phyloP scores from a whole-genome alignment of 2,329 filamentous ascomycete species.

The Claviceps digitariae region DNA sequence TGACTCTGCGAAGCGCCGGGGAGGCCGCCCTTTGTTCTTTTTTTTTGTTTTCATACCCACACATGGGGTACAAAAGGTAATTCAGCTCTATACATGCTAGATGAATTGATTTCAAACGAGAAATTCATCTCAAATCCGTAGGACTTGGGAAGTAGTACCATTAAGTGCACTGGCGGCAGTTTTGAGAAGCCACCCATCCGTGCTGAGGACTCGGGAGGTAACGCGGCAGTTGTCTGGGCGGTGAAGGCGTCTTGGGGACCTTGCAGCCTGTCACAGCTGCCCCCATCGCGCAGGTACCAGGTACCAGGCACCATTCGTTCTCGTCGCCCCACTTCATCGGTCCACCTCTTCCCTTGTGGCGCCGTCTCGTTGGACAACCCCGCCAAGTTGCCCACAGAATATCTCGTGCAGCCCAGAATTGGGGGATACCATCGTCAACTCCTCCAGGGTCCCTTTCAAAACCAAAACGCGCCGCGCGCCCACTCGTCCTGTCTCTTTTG shows the following conservation, averaged over 20 bases:
- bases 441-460: conserved; percentile 13
- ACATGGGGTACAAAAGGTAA: too few species aligned
- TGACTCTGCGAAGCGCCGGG: too few species aligned
- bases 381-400: not conserved
- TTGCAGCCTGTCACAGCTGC: not conserved
- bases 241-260: conserved; percentile 6
- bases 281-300: not conserved
- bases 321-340: not conserved
- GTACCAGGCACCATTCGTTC: not conserved
- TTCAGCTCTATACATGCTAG: too few species aligned
- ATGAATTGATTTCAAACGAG: too few species aligned
- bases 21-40: too few species aligned
- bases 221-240: conserved; percentile 1
- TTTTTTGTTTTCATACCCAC: too few species aligned
- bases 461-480: conserved; percentile 20
- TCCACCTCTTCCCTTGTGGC: conserved; percentile 4
- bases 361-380: conserved; percentile 3
- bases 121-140: too few species aligned
- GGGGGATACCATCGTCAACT: conserved; percentile 16
- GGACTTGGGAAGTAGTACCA: too few species aligned
- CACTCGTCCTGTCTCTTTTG: conserved; percentile 10
- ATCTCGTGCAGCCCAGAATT: not conserved
- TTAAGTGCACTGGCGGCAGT: too few species aligned
- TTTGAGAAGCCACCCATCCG: too few species aligned
- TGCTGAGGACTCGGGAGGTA: too few species aligned